Conservation (phyloP, 225 moss, liverwort and hornwort genomes). For the Neckera pumila region DNA sequence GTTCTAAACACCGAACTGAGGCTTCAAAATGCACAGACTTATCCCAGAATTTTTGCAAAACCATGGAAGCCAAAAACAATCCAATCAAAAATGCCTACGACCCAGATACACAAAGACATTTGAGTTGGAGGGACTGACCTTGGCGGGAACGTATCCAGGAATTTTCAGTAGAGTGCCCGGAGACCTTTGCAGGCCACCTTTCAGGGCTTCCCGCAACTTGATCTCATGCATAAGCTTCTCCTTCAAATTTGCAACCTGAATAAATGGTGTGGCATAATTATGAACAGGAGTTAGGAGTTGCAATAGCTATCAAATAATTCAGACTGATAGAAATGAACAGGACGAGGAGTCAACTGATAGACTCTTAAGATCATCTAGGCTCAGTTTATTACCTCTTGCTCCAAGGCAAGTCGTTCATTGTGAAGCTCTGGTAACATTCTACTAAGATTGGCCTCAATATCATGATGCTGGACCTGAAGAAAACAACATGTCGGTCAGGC, state of each 20-base stretch:
- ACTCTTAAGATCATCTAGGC: neutral
- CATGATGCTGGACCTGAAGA: slow-evolving; percentile 14
- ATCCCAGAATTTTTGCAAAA: neutral
- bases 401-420: slow-evolving; percentile 36
- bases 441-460: neutral
- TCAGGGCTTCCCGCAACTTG: slow-evolving; percentile 38
- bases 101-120: neutral
- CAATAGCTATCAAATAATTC: neutral
- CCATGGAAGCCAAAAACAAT: neutral
- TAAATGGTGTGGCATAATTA: neutral
- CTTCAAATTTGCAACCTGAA: slow-evolving; percentile 43
- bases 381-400: slow-evolving; percentile 32
- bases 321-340: neutral
- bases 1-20: neutral
- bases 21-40: neutral
- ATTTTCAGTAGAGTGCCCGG: slow-evolving; percentile 34
- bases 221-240: slow-evolving; percentile 33
- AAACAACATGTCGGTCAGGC: neutral
- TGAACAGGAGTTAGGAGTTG: neutral
- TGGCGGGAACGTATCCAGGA: slow-evolving; percentile 39
- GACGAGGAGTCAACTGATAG: neutral
- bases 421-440: slow-evolving; percentile 15
- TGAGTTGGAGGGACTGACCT: slow-evolving; percentile 8
- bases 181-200: slow-evolving; percentile 37
- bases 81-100: neutral